Percentiles rank a stretch among this genome's conserved stretches.
These are phyloP conservation scores for Hyaloperonospora brassicae DNA, from an alignment of 352 stramenopile genomes.

Conservation along the genomic window DNA sequence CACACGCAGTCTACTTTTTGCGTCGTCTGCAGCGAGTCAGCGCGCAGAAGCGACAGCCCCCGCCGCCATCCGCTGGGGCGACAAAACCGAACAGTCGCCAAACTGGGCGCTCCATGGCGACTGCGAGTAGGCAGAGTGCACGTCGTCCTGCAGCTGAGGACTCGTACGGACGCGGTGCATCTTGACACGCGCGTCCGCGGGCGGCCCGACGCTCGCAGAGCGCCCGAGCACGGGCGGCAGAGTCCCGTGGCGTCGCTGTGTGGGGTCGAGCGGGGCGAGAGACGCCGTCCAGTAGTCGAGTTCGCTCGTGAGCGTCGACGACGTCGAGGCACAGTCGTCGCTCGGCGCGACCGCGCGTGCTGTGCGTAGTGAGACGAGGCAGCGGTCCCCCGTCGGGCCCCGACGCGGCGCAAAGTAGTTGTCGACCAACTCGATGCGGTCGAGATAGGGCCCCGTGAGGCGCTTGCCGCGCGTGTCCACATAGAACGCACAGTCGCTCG, in stretches of 20 bases:
- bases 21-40: slow-evolving; percentile 1
- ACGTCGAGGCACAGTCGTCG: slow-evolving; percentile 27
- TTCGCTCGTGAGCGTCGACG: slow-evolving; percentile 34
- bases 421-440: slow-evolving; percentile 43
- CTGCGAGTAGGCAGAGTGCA: slow-evolving; percentile 5
- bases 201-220: slow-evolving; percentile 16
- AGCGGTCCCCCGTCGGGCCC: not conserved
- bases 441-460: slow-evolving; percentile 45
- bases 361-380: not conserved
- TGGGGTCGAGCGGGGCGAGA: slow-evolving; percentile 13
- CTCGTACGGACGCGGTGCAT: slow-evolving; percentile 17
- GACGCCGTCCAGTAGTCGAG: slow-evolving; percentile 36
- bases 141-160: slow-evolving; percentile 13
- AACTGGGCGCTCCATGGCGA: slow-evolving; percentile 6
- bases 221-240: slow-evolving; percentile 8
- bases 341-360: slow-evolving; percentile 21
- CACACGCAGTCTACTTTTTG: no score
- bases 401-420: slow-evolving; percentile 42
- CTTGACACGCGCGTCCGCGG: slow-evolving; percentile 12
- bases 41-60: slow-evolving; percentile 4
- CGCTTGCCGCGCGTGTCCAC: slow-evolving; percentile 44
- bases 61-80: no score
- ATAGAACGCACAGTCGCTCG: slow-evolving; percentile 59
- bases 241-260: slow-evolving; percentile 14
- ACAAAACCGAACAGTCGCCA: no score